Conservation (phyloP, 2,329 filamentous ascomycete genomes). For the Penicillium sp. region DNA sequence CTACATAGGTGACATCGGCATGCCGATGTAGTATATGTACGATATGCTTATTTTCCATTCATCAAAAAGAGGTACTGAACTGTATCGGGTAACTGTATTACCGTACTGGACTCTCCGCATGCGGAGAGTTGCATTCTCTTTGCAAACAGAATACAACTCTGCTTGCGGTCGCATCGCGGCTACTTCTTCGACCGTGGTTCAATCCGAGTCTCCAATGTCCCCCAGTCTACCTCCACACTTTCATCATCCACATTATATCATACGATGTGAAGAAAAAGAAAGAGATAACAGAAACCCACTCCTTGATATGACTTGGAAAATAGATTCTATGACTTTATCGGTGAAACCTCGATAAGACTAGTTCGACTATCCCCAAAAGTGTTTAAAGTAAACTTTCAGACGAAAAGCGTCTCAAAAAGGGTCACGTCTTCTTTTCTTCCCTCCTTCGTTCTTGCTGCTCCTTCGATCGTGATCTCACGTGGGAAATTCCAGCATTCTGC, state of each 20-base stretch:
- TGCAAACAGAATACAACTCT: constrained; percentile 16
- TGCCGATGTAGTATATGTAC: constrained; percentile 22
- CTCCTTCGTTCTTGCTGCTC: background rate
- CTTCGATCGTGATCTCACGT: background rate
- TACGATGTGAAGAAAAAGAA: background rate
- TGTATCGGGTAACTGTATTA: background rate
- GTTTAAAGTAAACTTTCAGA: background rate
- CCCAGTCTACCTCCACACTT: constrained; percentile 10
- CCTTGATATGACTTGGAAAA: background rate
- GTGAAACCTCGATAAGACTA: constrained; percentile 10
- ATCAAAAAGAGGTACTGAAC: background rate
- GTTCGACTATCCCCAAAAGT: constrained; percentile 7
- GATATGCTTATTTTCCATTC: constrained; percentile 3
- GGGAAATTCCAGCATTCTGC: background rate
- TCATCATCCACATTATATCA: constrained; percentile 2
- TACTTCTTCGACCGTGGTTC: background rate
- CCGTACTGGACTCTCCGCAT: constrained; percentile 8
- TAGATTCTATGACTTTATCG: constrained; percentile 3
- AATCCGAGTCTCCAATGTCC: background rate
- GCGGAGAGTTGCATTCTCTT: constrained; percentile 12
- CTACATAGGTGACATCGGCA: constrained; percentile 20
- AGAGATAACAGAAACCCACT: background rate
- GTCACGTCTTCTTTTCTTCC: background rate
- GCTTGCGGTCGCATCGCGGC: constrained; percentile 12
- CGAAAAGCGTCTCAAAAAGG: background rate